Evolutionary conservation across 1,284 basidiomycete species (phyloP).

Genomic region (Ceratobasidium theobromae): DNA sequence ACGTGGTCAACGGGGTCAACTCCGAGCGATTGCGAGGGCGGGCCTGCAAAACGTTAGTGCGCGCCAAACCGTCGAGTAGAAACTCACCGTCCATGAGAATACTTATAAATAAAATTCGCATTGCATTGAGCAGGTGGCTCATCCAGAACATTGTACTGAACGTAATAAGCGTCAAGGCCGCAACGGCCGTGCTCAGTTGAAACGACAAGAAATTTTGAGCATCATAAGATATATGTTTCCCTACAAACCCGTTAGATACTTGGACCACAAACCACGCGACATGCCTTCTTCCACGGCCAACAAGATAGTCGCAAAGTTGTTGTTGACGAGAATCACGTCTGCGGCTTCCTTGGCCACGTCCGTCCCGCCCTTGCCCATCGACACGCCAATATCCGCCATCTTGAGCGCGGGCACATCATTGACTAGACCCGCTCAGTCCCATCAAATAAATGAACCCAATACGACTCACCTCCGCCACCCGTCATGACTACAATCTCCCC

Average conservation of each 20-base stretch:
- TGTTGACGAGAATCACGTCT: constrained; percentile 95
- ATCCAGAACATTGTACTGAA: constrained; percentile 87
- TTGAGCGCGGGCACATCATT: constrained; percentile 97
- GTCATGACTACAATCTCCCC: constrained; percentile 97
- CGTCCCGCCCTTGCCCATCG: constrained; percentile 96
- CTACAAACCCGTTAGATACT: constrained; percentile 44
- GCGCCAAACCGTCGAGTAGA: constrained; percentile 13
- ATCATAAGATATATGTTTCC: constrained; percentile 97
- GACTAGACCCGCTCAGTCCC: constrained; percentile 52
- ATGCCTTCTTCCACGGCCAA: constrained; percentile 93
- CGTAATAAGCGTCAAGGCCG: constrained; percentile 92
- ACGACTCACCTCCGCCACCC: constrained; percentile 74
- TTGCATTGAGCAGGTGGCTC: constrained; percentile 92
- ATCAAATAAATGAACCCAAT: constrained; percentile 10
- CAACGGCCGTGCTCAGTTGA: constrained; percentile 95
- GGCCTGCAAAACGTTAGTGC: constrained; percentile 53
- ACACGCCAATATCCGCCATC: constrained; percentile 97
- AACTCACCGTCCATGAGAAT: constrained; percentile 93
- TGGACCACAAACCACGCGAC: constrained; percentile 34
- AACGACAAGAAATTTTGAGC: constrained; percentile 98
- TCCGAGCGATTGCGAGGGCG: constrained; percentile 92
- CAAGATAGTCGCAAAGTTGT: constrained; percentile 94
- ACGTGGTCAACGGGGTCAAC: constrained; percentile 94
- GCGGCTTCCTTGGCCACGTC: constrained; percentile 99
- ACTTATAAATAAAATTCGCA: constrained; percentile 99